Percentiles rank a stretch among this genome's conserved stretches.
Evolutionary conservation across 768 basidiomycete species (phyloP).

Genomic region (Psilocybe cyanescens): DNA sequence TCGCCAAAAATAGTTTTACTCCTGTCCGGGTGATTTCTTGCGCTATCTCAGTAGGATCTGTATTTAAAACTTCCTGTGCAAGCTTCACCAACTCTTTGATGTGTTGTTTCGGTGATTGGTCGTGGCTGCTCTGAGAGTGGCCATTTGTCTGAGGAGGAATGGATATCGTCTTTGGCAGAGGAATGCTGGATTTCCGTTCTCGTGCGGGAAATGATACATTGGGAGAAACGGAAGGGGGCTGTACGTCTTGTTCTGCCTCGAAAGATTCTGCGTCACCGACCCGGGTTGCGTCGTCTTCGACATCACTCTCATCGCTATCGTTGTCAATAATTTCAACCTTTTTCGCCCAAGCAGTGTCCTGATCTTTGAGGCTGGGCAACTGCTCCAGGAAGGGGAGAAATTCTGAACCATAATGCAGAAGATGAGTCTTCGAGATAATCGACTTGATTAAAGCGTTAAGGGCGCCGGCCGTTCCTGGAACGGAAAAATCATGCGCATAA

Average conservation of each 20-base stretch:
- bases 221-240: slow-evolving; percentile 9
- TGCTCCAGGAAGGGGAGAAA: slow-evolving; percentile 80
- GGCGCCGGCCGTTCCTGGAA: slow-evolving; percentile 72
- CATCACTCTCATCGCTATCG: slow-evolving; percentile 69
- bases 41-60: slow-evolving; percentile 72
- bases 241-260: slow-evolving; percentile 4
- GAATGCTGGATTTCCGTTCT: slow-evolving; percentile 74
- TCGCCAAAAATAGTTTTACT: slow-evolving; percentile 69
- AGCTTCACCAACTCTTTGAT: slow-evolving; percentile 65
- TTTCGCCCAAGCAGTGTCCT: slow-evolving; percentile 76
- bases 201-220: slow-evolving; percentile 34
- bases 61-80: slow-evolving; percentile 56
- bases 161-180: slow-evolving; percentile 52
- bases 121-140: slow-evolving; percentile 31
- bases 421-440: slow-evolving; percentile 77
- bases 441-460: slow-evolving; percentile 78
- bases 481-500: slow-evolving; percentile 82
- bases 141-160: slow-evolving; percentile 33
- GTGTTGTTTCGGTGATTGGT: slow-evolving; percentile 56
- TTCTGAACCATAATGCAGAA: slow-evolving; percentile 84
- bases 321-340: slow-evolving; percentile 59
- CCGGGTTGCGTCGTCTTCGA: slow-evolving; percentile 52
- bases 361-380: slow-evolving; percentile 64
- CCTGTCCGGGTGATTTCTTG: slow-evolving; percentile 85
- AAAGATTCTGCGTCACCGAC: slow-evolving; percentile 25